A percentile compares a stretch with the other conserved stretches of the same genome.
Evolutionary conservation across 768 basidiomycete species (phyloP).

Genomic region (Mycena haematopus): DNA sequence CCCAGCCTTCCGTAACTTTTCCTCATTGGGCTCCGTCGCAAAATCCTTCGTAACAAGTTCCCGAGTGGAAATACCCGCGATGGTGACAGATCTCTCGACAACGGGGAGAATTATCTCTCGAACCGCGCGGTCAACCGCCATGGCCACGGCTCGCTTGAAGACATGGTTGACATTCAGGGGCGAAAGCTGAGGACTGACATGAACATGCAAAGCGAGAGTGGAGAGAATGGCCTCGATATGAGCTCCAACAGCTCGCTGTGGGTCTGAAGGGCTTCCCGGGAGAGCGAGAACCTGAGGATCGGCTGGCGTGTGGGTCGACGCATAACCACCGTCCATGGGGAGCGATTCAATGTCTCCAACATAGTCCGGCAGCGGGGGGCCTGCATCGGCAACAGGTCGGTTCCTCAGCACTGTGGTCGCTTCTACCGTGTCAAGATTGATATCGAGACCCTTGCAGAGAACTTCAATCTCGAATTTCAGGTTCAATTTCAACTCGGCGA

Average conservation of each 20-base stretch:
- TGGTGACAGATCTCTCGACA: constrained; percentile 97
- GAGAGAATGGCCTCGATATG: constrained; percentile 85
- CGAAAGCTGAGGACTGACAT: constrained; percentile 78
- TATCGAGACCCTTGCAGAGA: constrained; percentile 88
- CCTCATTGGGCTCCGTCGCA: constrained; percentile 89
- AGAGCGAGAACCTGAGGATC: constrained; percentile 71
- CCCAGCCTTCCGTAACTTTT: constrained; percentile 88
- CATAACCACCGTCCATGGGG: constrained; percentile 76
- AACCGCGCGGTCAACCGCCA: constrained; percentile 92
- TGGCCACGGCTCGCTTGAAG: constrained; percentile 89
- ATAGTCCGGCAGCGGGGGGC: constrained; percentile 77
- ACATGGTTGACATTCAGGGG: constrained; percentile 77
- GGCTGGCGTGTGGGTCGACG: constrained; percentile 52
- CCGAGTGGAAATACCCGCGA: constrained; percentile 95
- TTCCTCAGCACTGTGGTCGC: constrained; percentile 83
- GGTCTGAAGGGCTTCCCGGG: constrained; percentile 63
- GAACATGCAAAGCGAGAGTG: constrained; percentile 72
- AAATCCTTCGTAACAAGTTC: constrained; percentile 97
- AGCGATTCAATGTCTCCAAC: constrained; percentile 81
- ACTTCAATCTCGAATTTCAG: constrained; percentile 99
- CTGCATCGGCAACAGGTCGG: constrained; percentile 67
- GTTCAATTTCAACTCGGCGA: constrained; percentile 94
- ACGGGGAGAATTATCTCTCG: constrained; percentile 98
- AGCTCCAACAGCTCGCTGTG: constrained; percentile 70
- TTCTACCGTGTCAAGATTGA: constrained; percentile 86